phyloP scores from a whole-genome alignment of 225 moss, liverwort and hornwort species.

The Anthoceros angustus region DNA sequence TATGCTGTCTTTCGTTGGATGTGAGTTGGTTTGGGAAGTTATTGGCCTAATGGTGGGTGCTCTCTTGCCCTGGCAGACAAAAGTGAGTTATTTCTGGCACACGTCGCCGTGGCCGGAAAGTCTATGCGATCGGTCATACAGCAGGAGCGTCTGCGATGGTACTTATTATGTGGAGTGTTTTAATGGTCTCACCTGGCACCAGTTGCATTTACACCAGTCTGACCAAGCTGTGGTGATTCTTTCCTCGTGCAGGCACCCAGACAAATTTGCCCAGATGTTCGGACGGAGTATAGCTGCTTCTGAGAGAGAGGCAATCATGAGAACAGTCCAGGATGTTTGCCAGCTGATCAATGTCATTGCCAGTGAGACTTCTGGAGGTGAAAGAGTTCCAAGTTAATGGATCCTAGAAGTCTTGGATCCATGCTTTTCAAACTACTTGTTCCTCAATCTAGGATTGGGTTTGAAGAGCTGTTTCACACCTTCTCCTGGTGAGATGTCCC shows the following conservation, averaged over 20 bases:
- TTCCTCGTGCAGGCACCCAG: slow-evolving; percentile 68
- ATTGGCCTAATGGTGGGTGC: neutral
- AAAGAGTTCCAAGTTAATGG: no score
- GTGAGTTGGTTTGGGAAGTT: neutral
- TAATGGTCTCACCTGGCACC: neutral
- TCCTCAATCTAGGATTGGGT: slow-evolving; percentile 44
- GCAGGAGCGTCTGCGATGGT: slow-evolving; percentile 88
- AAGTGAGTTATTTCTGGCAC: slow-evolving; percentile 51
- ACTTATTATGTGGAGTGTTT: slow-evolving; percentile 4
- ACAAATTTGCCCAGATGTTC: slow-evolving; percentile 74
- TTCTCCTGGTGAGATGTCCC: slow-evolving; percentile 92
- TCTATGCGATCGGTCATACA: slow-evolving; percentile 43
- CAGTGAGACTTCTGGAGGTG: slow-evolving; percentile 11
- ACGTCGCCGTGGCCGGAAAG: slow-evolving; percentile 31
- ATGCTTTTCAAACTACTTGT: neutral
- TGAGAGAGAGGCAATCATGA: slow-evolving; percentile 39
- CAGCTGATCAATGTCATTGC: slow-evolving; percentile 78
- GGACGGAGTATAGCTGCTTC: slow-evolving; percentile 27
- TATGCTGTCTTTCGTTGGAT: no score
- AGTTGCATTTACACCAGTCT: no score
- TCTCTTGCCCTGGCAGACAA: slow-evolving; percentile 23
- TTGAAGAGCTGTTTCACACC: slow-evolving; percentile 82
- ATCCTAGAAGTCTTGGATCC: no score
- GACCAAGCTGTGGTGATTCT: neutral
- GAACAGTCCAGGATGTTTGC: slow-evolving; percentile 61